Evolutionary conservation across 495 filamentous ascomycete genomes (phyloP).

Genomic region (Xylaria castorea): DNA sequence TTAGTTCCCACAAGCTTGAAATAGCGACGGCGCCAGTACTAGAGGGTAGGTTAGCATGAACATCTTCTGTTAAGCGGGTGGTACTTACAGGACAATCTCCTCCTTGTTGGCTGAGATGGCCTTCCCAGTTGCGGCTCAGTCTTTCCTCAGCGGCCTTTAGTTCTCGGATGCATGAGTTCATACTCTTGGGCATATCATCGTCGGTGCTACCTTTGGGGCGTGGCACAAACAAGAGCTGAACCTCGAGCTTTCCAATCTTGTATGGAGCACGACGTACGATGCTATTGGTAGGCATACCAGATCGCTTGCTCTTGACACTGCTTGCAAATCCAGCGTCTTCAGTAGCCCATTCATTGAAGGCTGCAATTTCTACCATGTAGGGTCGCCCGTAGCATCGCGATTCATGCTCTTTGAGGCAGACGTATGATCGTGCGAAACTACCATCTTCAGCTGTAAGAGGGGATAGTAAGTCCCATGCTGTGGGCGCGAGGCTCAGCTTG

Average conservation of each 20-base stretch:
- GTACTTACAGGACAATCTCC: constrained; percentile 94
- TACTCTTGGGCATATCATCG: constrained; percentile 98
- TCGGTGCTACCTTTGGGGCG: constrained; percentile 88
- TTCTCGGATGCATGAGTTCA: constrained; percentile 92
- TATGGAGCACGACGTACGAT: constrained; percentile 80
- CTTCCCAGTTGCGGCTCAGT: constrained; percentile 77
- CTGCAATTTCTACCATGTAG: constrained; percentile 84
- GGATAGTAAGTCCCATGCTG: constrained; percentile 86
- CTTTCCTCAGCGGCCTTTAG: constrained; percentile 84
- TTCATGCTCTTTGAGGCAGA: constrained; percentile 92
- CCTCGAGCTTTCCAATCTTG: constrained; percentile 89
- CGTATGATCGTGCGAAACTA: constrained; percentile 90
- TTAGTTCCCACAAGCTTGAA: constrained; percentile 93
- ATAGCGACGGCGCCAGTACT: constrained; percentile 98
- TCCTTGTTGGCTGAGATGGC: constrained; percentile 91
- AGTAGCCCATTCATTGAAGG: constrained; percentile 97
- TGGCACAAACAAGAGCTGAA: constrained; percentile 93
- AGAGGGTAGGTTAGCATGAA: constrained; percentile 3
- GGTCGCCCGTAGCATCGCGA: constrained; percentile 82
- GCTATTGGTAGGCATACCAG: constrained; percentile 56
- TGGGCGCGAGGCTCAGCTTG: constrained; percentile 63
- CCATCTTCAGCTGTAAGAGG: constrained; percentile 87
- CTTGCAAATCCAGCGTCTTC: constrained; percentile 72
- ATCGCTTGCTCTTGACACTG: constrained; percentile 89
- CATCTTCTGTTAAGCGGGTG: neutral